Percentiles rank a stretch among this genome's conserved stretches.
phyloP scores from a whole-genome alignment of 306 rosid species.

The Phaseolus lunatus region DNA sequence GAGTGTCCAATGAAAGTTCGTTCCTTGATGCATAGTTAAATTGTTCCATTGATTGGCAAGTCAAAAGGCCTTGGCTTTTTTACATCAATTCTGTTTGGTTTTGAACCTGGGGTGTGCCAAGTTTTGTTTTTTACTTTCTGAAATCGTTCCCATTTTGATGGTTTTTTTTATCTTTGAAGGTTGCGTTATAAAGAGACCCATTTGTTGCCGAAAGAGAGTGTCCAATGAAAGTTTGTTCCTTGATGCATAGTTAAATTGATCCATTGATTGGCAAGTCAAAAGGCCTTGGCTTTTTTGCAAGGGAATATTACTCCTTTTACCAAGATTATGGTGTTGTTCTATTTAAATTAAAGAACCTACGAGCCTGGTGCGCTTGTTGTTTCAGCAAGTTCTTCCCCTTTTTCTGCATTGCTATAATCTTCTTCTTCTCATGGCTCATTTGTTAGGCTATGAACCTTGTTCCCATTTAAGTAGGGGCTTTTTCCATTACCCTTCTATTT shows the following conservation, averaged over 20 bases:
- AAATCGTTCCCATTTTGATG: background rate
- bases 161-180: background rate
- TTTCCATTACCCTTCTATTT: conserved; percentile 37
- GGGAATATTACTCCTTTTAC: conserved; percentile 16
- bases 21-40: conserved; percentile 27
- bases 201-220: conserved; percentile 26
- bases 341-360: conserved; percentile 33
- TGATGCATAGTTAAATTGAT: conserved; percentile 32
- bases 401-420: background rate
- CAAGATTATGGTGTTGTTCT: conserved; percentile 20
- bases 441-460: conserved; percentile 44
- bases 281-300: background rate
- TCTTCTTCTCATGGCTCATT: conserved; percentile 43
- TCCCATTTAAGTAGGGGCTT: conserved; percentile 34
- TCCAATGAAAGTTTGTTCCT: conserved; percentile 28
- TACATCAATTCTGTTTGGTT: background rate
- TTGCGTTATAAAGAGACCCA: conserved; percentile 29
- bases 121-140: conserved; percentile 25
- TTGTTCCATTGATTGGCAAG: conserved; percentile 30
- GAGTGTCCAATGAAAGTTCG: conserved; percentile 25
- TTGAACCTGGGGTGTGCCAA: background rate
- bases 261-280: conserved; percentile 3
- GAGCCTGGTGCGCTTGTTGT: conserved; percentile 39
- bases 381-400: conserved; percentile 38
- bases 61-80: background rate